Base-by-base conservation (phyloP, 148 eudicot species). In the Persicaria maculosa region DNA sequence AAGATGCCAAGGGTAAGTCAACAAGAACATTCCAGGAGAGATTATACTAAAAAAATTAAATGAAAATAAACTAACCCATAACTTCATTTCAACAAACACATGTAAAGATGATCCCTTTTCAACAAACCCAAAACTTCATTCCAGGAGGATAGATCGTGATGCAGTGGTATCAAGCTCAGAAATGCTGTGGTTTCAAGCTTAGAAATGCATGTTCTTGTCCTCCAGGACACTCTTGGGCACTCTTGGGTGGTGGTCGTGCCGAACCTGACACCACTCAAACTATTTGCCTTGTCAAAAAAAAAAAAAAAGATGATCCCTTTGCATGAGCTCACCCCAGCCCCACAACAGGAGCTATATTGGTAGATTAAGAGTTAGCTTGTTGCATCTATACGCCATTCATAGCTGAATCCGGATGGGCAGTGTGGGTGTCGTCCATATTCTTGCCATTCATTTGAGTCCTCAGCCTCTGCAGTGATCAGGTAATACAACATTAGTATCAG, bases 371-470 rank as follows among this genome's bases (percentile, higher is more conserved):
- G n/a, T 36, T 62, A 62, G 36, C 73, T 52, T 75, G 65, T 11
- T 45, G 54, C 74, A 47, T 76, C 83, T 91, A 91, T 64, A 74
- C 81, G 77, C 91, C 90, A n/a, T 88, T 93, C 71, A 87, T 89
- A 52, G 76, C 87, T 57, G 79, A 65, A 73, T 91, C 98, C 40
- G 67, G 83, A 75, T 88, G 94, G 25, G 74, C 83, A 7, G 74
- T 61, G 22, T 70, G 89, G 46, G 88, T 85, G 47, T 91, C 89
- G 15, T 93, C 97, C 68, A 80, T 58, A 14, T 82, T 79, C 85
- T 93, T 93, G 31, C 97, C 97, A 72, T 93, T 91, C 77, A 88
- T 79, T 73, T 88, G 97, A 59, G 87, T 91, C 81, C 92, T 88
- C 72, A 80, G 85, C 74, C 98, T 86, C 98, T 93, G 93, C 47